Percentiles rank a stretch among this genome's conserved stretches.
Conservation (phyloP, 2,329 filamentous ascomycete species). For the Nothopassalora personata region DNA sequence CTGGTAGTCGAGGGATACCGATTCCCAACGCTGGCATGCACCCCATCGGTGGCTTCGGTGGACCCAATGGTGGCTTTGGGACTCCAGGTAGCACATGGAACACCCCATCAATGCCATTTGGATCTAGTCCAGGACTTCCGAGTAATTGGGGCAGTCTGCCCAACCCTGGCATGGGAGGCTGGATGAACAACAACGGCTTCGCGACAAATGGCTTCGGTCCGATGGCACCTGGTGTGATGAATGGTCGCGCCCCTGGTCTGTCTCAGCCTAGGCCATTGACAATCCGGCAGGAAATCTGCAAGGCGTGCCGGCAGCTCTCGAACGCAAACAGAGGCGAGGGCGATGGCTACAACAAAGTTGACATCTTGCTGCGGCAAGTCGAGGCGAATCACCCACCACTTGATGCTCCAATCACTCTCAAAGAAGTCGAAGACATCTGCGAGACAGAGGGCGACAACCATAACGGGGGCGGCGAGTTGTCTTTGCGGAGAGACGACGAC, state of each 20-base stretch:
- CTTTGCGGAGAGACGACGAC: conserved; percentile 50
- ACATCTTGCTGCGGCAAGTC: conserved; percentile 58
- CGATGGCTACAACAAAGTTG: conserved; percentile 66
- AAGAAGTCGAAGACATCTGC: conserved; percentile 75
- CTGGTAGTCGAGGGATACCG: conserved; percentile 22
- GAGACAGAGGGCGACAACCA: conserved; percentile 82
- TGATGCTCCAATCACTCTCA: conserved; percentile 52
- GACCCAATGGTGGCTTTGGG: conserved; percentile 23
- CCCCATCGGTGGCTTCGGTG: conserved; percentile 26
- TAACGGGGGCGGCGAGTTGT: conserved; percentile 89
- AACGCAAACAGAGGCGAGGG: conserved; percentile 35
- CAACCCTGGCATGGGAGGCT: conserved; percentile 32
- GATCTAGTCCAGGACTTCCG: conserved; percentile 32
- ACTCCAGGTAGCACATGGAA: conserved; percentile 37
- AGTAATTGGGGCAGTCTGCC: conserved; percentile 38
- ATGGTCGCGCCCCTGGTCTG: conserved; percentile 40
- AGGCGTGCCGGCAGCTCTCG: conserved; percentile 65
- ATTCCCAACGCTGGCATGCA: conserved; percentile 28
- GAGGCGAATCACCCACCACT: conserved; percentile 56
- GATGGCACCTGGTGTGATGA: conserved; percentile 6
- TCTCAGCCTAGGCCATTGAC: conserved; percentile 52
- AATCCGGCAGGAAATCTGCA: conserved; percentile 69
- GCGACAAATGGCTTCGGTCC: conserved; percentile 38
- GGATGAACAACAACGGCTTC: conserved; percentile 42
- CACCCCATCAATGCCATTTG: conserved; percentile 40